Evolutionary conservation across 345 rosid species (phyloP), one percentile per base, ranked within the genome.

Genomic region (Adansonia digitata): DNA sequence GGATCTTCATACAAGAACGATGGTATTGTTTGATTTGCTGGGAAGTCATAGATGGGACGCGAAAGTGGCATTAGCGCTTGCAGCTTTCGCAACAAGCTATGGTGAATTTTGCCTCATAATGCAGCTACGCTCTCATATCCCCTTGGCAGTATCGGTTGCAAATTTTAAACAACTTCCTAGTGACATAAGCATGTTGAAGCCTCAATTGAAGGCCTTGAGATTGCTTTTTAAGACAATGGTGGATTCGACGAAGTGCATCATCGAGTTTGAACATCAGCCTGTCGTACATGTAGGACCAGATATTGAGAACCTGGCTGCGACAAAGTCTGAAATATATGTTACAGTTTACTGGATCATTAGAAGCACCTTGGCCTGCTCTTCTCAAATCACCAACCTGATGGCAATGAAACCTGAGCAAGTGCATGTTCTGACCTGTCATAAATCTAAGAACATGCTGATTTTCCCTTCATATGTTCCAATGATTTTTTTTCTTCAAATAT

Each of bases 41-140:
- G 83, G 84, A 59, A 85, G 74, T 31, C 88, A 88, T 70, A 79
- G 78, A 79, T 94, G 97, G 98, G 97, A 86, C 77, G 92, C 89
- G 15, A 92, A 94, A 83, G 52, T 88, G 74, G 91, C 61, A 55
- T 66, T 94, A 76, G 80, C 85, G 51, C 90, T 94, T 51, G 90
- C 94, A 75, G 91, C 90, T 77, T 84, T 92, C 75, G 86, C 90
- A 65, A 62, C 82, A 66, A 76, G 64, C 84, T 92, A 87, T 69
- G 90, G 94, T 67, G 86, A 84, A 79, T 81, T 92, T 73, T 81
- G 85, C 82, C 87, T 92, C 62, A 76, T 83, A 71, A 77, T 74
- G 75, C 88, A 86, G 81, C 84, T 86, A 43, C 81, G 73, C 39
- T 78, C 78, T 7, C n/a, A 15, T 31, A 84, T 78, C 64, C 90